A percentile compares a stretch with the other conserved stretches of the same genome.
phyloP scores from a whole-genome alignment of 176 grass and related monocot genomes.

The Chloris gayana region DNA sequence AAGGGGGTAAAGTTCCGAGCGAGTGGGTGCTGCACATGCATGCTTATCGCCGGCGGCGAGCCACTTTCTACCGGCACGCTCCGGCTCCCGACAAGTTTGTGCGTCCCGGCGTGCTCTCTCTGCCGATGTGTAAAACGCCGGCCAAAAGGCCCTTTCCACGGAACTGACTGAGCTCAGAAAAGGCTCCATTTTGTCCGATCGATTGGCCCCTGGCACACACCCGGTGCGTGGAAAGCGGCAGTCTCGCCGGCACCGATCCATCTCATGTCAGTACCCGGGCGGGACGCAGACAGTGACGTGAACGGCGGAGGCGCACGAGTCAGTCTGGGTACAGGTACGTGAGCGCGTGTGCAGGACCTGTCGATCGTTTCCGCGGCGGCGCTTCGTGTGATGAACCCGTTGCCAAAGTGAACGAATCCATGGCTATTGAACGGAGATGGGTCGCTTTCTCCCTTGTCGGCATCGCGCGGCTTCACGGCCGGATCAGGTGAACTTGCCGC shows the following conservation, averaged over 20 bases:
- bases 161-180: neutral
- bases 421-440: neutral
- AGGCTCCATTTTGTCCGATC: conserved; percentile 5
- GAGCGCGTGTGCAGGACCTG: neutral
- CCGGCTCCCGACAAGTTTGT: too few relatives aligned
- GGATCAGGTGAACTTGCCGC: neutral
- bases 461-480: neutral
- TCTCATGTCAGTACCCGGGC: neutral
- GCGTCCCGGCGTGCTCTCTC: neutral
- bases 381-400: neutral
- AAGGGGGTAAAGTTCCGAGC: neutral
- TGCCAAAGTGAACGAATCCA: neutral
- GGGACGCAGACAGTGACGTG: conserved; percentile 16
- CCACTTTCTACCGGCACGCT: neutral
- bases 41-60: neutral
- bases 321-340: neutral
- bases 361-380: too few relatives aligned
- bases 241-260: neutral
- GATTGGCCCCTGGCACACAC: neutral
- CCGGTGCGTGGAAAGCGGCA: conserved; percentile 30
- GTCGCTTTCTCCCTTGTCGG: conserved; percentile 23
- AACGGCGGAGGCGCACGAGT: neutral
- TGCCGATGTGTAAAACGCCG: conserved; percentile 33
- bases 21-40: neutral
- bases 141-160: neutral